Evolutionary conservation across 169 alveolate species (phyloP), one percentile per base, ranked within the genome.

Genomic region (Amoebophrya sp.): DNA sequence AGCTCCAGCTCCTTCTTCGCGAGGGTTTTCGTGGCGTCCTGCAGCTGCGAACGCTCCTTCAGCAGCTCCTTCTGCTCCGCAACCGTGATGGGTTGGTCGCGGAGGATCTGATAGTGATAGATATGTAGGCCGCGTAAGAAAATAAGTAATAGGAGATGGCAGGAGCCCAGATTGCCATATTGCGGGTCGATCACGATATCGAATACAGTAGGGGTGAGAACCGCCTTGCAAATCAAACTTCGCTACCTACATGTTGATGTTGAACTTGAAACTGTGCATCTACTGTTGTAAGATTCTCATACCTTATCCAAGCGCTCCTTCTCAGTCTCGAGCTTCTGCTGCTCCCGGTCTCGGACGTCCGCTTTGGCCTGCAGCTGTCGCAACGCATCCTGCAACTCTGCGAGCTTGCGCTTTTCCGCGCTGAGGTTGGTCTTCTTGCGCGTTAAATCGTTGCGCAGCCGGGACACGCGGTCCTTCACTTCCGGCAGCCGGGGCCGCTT

Each of bases 81-180:
- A n/a, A 66, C 83, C 39, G 83, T 66, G 83, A 66, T 66, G 32
- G 83, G 83, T 25, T 66, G 83, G 23, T 41, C 54, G 54, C 54
- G 54, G 23, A 41, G 12, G 12, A 41, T 12, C 54, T 41, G 54
- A n/a, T n/a, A n/a, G n/a, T n/a, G n/a, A n/a, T n/a, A n/a, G n/a
- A n/a, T n/a, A n/a, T n/a, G n/a, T n/a, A n/a, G n/a, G n/a, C n/a
- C n/a, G n/a, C n/a, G n/a, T n/a, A n/a, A n/a, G n/a, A n/a, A n/a
- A n/a, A n/a, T n/a, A n/a, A n/a, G n/a, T n/a, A n/a, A n/a, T n/a
- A n/a, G n/a, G n/a, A n/a, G n/a, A n/a, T n/a, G n/a, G n/a, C n/a
- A n/a, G n/a, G n/a, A n/a, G n/a, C n/a, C n/a, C n/a, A n/a, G n/a
- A n/a, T n/a, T n/a, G n/a, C n/a, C n/a, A n/a, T n/a, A n/a, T n/a